Conservation (phyloP, 139 green algal species). For the Chlorella sp. region DNA sequence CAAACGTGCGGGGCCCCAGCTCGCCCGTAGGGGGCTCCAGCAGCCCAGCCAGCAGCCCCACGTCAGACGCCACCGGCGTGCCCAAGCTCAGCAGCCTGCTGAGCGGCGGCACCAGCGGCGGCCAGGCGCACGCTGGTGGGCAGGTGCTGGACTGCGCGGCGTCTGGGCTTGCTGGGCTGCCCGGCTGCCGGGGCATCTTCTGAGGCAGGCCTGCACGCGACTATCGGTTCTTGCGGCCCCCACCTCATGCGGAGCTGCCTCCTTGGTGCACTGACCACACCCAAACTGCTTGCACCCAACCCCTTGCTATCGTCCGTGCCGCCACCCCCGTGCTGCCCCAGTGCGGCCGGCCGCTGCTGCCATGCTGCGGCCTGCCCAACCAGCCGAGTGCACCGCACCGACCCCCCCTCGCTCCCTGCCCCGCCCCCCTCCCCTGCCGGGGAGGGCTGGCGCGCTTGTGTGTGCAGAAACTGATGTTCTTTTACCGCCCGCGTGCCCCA, state of each 20-base stretch:
- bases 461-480: not conserved
- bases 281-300: too few relatives aligned
- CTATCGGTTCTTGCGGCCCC: not conserved
- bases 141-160: not conserved
- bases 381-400: not conserved
- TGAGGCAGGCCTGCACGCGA: not conserved
- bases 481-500: not conserved
- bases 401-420: not conserved
- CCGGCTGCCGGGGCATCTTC: not conserved
- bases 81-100: slow-evolving; percentile 14
- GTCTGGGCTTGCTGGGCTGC: not conserved
- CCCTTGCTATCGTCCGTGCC: too few relatives aligned
- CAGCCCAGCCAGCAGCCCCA: slow-evolving; percentile 5
- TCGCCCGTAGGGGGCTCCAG: not conserved
- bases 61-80: not conserved
- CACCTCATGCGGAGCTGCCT: not conserved
- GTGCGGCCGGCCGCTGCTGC: not conserved
- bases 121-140: not conserved
- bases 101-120: not conserved
- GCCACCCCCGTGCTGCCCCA: not conserved
- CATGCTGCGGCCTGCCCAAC: too few relatives aligned
- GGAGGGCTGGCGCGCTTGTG: not conserved
- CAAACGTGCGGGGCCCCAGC: not conserved
- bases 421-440: not conserved
- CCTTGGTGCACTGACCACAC: not conserved